Evolutionary conservation across 2,329 filamentous ascomycete species (phyloP).

Genomic region (Cercospora sp.): DNA sequence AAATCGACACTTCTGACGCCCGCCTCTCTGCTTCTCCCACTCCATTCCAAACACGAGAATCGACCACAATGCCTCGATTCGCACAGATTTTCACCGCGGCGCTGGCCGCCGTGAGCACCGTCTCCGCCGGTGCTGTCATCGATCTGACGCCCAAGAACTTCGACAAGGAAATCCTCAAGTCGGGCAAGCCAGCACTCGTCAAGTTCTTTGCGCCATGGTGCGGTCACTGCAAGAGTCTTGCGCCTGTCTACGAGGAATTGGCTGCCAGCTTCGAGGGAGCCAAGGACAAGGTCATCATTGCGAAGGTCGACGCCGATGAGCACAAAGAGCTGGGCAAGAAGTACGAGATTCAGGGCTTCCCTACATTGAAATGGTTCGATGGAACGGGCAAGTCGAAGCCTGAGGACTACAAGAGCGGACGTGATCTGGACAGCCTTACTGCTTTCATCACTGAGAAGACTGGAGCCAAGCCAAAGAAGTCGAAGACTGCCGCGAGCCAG

Average conservation of each 20-base stretch:
- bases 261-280: constrained; percentile 70
- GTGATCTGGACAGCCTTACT: constrained; percentile 81
- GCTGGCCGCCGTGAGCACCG: constrained; percentile 51
- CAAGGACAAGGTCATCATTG: constrained; percentile 77
- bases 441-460: constrained; percentile 85
- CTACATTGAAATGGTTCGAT: constrained; percentile 96
- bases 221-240: constrained; percentile 97
- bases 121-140: constrained; percentile 78
- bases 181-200: constrained; percentile 91
- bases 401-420: constrained; percentile 78
- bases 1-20: background rate
- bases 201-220: constrained; percentile 99
- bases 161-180: constrained; percentile 82
- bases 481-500: constrained; percentile 69
- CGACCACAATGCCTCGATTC: constrained; percentile 47
- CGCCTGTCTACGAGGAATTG: constrained; percentile 91
- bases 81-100: constrained; percentile 49
- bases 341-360: constrained; percentile 91
- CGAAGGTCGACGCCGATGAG: constrained; percentile 92
- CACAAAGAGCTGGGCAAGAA: constrained; percentile 80
- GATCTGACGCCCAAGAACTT: constrained; percentile 91
- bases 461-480: constrained; percentile 75
- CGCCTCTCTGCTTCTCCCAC: background rate
- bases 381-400: constrained; percentile 80
- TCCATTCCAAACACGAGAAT: background rate